Evolutionary conservation across 2,329 filamentous ascomycete species (phyloP).

Genomic region (Trichophyton simii): DNA sequence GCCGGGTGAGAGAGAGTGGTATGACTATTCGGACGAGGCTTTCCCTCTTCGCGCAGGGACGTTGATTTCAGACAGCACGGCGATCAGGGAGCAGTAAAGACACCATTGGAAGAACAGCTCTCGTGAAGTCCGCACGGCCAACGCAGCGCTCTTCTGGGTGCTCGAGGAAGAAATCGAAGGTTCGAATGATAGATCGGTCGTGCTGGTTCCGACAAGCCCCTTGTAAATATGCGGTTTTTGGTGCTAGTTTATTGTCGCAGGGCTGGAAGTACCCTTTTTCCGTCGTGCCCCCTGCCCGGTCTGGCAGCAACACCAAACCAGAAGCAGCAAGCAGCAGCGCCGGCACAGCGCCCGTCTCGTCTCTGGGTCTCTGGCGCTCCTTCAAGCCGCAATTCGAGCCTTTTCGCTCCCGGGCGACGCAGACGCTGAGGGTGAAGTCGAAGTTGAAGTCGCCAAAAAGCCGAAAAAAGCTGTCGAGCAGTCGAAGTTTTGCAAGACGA

Average conservation of each 20-base stretch:
- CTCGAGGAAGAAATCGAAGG: background rate
- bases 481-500: background rate
- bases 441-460: background rate
- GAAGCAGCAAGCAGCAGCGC: background rate
- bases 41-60: background rate
- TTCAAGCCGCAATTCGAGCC: background rate
- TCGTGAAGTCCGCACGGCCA: background rate
- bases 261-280: conserved; percentile 3
- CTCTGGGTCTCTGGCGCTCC: background rate
- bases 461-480: background rate
- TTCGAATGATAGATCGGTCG: background rate
- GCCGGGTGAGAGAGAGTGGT: background rate
- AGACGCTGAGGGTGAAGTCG: background rate
- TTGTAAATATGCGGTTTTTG: conserved; percentile 3
- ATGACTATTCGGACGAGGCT: background rate
- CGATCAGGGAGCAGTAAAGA: background rate
- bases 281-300: background rate
- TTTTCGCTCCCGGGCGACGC: background rate
- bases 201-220: background rate
- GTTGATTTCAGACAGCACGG: background rate
- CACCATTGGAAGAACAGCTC: background rate
- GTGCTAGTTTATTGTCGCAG: background rate
- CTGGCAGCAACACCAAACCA: background rate
- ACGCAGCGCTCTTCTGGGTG: background rate
- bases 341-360: background rate